Conservation (phyloP, 1,139 yeast species). For the Debaryomyces udenii region DNA sequence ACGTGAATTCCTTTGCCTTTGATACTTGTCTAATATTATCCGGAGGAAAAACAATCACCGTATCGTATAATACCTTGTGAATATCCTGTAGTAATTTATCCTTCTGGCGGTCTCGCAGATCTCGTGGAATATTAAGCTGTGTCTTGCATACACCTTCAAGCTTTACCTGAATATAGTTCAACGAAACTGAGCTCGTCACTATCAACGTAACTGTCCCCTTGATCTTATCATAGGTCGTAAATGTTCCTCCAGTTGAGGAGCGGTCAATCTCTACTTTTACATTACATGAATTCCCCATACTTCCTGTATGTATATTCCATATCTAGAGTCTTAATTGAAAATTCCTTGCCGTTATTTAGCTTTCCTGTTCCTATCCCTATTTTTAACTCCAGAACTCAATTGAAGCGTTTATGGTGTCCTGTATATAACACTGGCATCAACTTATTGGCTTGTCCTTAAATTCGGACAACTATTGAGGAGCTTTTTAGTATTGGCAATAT, state of each 20-base stretch:
- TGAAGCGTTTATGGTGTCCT: neutral
- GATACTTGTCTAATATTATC: constrained; percentile 52
- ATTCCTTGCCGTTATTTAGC: no score
- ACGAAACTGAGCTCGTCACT: constrained; percentile 49
- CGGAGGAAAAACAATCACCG: constrained; percentile 64
- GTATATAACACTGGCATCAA: no score
- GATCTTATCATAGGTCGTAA: constrained; percentile 55
- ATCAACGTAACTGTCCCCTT: constrained; percentile 50
- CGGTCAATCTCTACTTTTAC: constrained; percentile 43
- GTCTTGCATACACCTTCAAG: constrained; percentile 58
- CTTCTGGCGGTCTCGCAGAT: constrained; percentile 19
- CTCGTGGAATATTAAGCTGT: constrained; percentile 32
- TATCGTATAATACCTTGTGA: constrained; percentile 60
- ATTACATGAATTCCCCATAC: constrained; percentile 21
- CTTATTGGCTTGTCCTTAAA: no score
- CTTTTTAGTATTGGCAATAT: neutral
- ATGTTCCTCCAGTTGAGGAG: constrained; percentile 43
- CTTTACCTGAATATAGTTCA: constrained; percentile 59
- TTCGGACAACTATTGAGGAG: no score
- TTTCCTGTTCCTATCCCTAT: neutral
- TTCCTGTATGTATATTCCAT: no score
- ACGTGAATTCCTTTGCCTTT: constrained; percentile 55
- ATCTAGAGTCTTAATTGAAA: no score
- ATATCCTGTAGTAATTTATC: constrained; percentile 41
- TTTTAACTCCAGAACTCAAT: neutral